phyloP scores from a whole-genome alignment of 2,329 filamentous ascomycete genomes.

The Penicillium crustosum region DNA sequence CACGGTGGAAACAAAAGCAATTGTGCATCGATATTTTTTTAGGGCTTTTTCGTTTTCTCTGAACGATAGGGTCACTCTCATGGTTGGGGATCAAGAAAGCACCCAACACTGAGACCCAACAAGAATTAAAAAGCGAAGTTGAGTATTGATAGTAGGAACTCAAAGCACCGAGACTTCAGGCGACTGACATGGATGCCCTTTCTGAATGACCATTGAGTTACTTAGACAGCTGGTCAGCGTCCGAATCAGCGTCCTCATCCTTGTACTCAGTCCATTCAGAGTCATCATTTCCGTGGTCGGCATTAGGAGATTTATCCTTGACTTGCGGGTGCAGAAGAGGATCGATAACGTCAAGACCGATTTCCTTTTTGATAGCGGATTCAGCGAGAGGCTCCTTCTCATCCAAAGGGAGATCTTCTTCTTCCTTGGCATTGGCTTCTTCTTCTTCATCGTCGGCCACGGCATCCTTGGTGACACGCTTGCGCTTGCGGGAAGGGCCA shows the following conservation, averaged over 20 bases:
- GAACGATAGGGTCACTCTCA: neutral
- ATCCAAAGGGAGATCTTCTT: too few relatives aligned
- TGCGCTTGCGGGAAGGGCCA: neutral
- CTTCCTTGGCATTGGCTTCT: neutral
- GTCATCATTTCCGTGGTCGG: neutral
- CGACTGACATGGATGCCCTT: neutral
- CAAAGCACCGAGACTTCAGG: too few relatives aligned
- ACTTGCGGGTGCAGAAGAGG: neutral
- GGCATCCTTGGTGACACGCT: neutral
- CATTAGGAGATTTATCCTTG: neutral
- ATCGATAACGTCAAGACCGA: accelerated
- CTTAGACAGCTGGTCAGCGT: neutral
- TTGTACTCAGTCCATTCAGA: neutral
- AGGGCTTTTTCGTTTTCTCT: neutral
- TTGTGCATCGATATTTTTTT: neutral
- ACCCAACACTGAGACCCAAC: neutral
- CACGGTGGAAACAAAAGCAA: neutral
- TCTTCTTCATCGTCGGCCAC: neutral
- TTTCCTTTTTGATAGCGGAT: neutral
- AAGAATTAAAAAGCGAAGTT: neutral
- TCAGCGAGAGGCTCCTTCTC: neutral
- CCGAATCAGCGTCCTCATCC: neutral
- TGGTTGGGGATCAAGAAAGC: neutral
- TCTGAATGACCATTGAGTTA: neutral
- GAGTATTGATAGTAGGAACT: too few relatives aligned